Conservation (phyloP, 768 basidiomycete genomes). For the Hydnomerulius pinastri region DNA sequence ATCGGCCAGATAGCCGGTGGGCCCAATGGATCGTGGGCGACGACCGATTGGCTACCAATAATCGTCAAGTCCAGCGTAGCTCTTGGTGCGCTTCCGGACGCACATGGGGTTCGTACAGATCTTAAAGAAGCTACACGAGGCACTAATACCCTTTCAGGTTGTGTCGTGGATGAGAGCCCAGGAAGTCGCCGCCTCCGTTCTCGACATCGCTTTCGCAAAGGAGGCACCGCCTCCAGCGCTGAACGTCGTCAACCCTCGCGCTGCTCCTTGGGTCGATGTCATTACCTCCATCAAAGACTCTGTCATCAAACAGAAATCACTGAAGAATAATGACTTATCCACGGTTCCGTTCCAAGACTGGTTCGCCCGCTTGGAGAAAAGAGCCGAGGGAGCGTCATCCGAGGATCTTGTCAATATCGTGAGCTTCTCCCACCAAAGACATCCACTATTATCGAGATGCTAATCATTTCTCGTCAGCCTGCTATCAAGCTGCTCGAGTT, state of each 20-base stretch:
- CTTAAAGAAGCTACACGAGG: neutral
- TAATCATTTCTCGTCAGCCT: constrained; percentile 20
- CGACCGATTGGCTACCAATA: constrained; percentile 37
- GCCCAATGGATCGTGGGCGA: constrained; percentile 36
- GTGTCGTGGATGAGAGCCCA: constrained; percentile 41
- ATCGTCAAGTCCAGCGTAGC: constrained; percentile 34
- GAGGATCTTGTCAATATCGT: constrained; percentile 10
- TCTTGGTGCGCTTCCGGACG: constrained; percentile 31
- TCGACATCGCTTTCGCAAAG: constrained; percentile 33
- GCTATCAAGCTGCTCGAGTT: constrained; percentile 34
- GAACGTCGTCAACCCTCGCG: constrained; percentile 42
- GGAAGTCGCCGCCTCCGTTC: constrained; percentile 32
- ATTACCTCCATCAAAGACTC: constrained; percentile 25
- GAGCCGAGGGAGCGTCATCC: constrained; percentile 14
- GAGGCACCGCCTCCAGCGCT: constrained; percentile 23
- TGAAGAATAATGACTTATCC: constrained; percentile 10
- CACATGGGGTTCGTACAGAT: constrained; percentile 32
- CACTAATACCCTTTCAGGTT: constrained; percentile 4
- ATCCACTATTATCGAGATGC: neutral
- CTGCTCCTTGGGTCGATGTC: constrained; percentile 31
- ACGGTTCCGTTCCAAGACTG: constrained; percentile 31
- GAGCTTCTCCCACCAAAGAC: neutral
- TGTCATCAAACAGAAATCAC: constrained; percentile 13
- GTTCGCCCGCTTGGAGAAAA: constrained; percentile 29
- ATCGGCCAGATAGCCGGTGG: constrained; percentile 38